Evolutionary conservation across 371 early-diverging fungal species (phyloP), one percentile per base, ranked within the genome.

Genomic region (Mortierella sp.): DNA sequence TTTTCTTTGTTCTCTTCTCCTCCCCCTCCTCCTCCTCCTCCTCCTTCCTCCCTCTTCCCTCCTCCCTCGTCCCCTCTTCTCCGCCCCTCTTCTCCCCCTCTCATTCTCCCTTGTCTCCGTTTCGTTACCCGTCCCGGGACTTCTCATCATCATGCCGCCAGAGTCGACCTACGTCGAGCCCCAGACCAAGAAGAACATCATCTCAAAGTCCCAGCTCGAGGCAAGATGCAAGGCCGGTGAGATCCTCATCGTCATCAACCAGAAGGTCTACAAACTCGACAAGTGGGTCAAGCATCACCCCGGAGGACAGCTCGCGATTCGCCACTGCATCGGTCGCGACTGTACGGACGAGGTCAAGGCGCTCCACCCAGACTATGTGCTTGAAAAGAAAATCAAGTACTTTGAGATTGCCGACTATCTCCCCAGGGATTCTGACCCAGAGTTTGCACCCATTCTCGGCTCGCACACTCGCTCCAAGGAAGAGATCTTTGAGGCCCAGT

Each of bases 331-430:
- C 69, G 98, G 98, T 77, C 93, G 91, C 81, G 98, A 98, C 87
- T 97, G 97, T 26, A 98, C 98, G 0, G 98, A 98, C 87, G 97
- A 95, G 74, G 95, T 97, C 73, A 88, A 93, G 31, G 94, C 94
- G 19, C 92, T 97, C 91, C 99, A 98, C 88, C 98, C 98, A 4
- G 91, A 93, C 69, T 90, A 93, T 82, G 97, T 97, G 19, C 89
- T 95, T 46, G 92, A 94, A 50, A 89, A 92, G 51, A 90, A 91
- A 87, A 91, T 98, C 81, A 93, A 94, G 48, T 90, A 89, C 69
- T 98, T 94, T 82, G 93, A 90, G 76, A 89, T 95, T 83, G 97
- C 94, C 40, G 93, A 93, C 74, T 93, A 91, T 71, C 71, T 78
- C 31, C 82, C 86, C 57, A 34, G 61, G 16, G 82, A 83, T n/a